Percentiles rank a stretch among this genome's conserved stretches.
Evolutionary conservation across 192 early-diverging fungal species (phyloP).

Genomic region (Mortierella hygrophila): DNA sequence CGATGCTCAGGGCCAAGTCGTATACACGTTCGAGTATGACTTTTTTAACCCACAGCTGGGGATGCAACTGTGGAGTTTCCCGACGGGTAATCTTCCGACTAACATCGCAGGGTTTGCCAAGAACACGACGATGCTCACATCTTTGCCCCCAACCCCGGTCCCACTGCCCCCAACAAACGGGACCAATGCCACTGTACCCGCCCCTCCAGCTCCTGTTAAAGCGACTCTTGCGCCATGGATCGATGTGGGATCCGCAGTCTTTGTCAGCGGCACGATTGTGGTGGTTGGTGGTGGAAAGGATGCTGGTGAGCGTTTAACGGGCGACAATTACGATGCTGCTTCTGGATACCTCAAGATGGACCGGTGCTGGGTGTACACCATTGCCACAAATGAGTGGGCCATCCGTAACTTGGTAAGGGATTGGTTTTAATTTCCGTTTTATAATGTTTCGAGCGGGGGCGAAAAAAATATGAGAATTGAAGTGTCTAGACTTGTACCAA

Average conservation of each 20-base stretch:
- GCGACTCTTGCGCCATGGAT: constrained; percentile 28
- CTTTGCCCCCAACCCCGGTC: not conserved
- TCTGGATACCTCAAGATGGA: constrained; percentile 46
- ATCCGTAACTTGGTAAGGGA: constrained; percentile 28
- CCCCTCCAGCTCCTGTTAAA: not conserved
- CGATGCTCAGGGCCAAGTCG: constrained; percentile 11
- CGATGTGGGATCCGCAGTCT: constrained; percentile 32
- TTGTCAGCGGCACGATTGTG: constrained; percentile 30
- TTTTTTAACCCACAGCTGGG: constrained; percentile 38
- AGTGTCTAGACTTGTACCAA: not conserved
- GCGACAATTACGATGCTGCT: constrained; percentile 25
- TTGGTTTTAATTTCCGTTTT: not conserved
- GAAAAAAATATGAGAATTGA: not conserved
- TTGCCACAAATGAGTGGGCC: constrained; percentile 24
- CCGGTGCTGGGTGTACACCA: constrained; percentile 40
- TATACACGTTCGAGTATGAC: constrained; percentile 44
- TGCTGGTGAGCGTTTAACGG: constrained; percentile 4
- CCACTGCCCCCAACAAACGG: constrained; percentile 23
- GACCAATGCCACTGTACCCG: constrained; percentile 17
- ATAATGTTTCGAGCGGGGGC: not conserved
- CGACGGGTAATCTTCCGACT: constrained; percentile 12
- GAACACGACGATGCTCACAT: constrained; percentile 33
- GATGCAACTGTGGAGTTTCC: constrained; percentile 33
- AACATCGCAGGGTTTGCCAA: constrained; percentile 19
- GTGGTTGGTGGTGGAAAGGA: constrained; percentile 41